Conservation (phyloP, 805 yeast genomes). For the Candida ortonii region DNA sequence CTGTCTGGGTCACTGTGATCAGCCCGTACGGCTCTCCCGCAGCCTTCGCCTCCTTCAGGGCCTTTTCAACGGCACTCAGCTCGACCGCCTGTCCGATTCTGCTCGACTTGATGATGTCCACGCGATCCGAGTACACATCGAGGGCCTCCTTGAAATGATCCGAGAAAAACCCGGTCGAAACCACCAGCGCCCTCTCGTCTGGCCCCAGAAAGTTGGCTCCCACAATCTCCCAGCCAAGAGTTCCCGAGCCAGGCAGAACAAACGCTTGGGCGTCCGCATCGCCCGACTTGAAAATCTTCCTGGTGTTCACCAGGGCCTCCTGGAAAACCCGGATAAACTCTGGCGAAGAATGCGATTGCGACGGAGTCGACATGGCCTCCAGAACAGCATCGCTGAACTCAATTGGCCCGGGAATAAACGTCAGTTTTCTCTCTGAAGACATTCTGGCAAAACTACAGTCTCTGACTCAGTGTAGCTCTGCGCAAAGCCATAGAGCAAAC, state of each 20-base stretch:
- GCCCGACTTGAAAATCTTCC: conserved; percentile 71
- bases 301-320: conserved; percentile 59
- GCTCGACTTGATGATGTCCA: conserved; percentile 68
- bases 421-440: conserved; percentile 30
- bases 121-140: conserved; percentile 68
- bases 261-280: conserved; percentile 71
- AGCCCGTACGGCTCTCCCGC: conserved; percentile 46
- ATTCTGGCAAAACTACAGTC: too few species aligned
- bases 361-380: conserved; percentile 75
- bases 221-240: conserved; percentile 91
- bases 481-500: not conserved
- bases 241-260: conserved; percentile 86
- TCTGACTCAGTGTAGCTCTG: too few species aligned
- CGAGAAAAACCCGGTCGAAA: conserved; percentile 88
- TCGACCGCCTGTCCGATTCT: conserved; percentile 67
- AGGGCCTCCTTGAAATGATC: conserved; percentile 79
- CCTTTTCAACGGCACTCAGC: conserved; percentile 49
- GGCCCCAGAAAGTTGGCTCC: conserved; percentile 69
- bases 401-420: conserved; percentile 37
- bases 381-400: conserved; percentile 73
- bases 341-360: conserved; percentile 87
- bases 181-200: conserved; percentile 72
- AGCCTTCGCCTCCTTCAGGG: conserved; percentile 43
- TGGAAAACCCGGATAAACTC: conserved; percentile 77
- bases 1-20: conserved; percentile 90